Evolutionary conservation across 1,139 yeast genomes (phyloP).

Genomic region (Kazachstania sp.): DNA sequence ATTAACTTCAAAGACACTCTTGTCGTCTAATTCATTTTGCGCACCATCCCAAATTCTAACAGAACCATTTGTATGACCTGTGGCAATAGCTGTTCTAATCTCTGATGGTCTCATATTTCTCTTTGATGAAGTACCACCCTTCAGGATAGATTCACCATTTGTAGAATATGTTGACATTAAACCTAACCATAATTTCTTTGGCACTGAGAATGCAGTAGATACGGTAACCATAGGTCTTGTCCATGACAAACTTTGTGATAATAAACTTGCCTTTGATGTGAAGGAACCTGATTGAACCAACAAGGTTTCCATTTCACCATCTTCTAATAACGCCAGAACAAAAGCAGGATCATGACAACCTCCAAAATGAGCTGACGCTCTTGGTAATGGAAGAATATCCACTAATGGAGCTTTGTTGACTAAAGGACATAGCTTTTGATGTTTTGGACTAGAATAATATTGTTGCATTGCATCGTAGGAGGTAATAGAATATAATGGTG

Average conservation of each 20-base stretch:
- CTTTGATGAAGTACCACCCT: conserved; percentile 57
- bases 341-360: conserved; percentile 64
- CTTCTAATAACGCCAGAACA: conserved; percentile 49
- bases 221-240: conserved; percentile 63
- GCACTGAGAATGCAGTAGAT: conserved; percentile 47
- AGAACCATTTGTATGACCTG: conserved; percentile 78
- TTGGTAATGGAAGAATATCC: conserved; percentile 45
- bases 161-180: conserved; percentile 37
- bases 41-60: conserved; percentile 78
- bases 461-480: conserved; percentile 76
- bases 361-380: conserved; percentile 53
- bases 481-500: conserved; percentile 70
- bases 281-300: conserved; percentile 48
- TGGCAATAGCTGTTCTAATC: conserved; percentile 54
- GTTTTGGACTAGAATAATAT: conserved; percentile 60
- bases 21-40: conserved; percentile 61
- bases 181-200: conserved; percentile 62
- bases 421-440: conserved; percentile 47
- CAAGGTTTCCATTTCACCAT: conserved; percentile 49
- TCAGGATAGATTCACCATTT: conserved; percentile 34
- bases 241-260: conserved; percentile 77
- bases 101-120: conserved; percentile 44
- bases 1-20: conserved; percentile 48
- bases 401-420: conserved; percentile 38
- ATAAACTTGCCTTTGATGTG: conserved; percentile 47